Percentiles rank a stretch among this genome's conserved stretches.
Conservation (phyloP, 176 grass and related monocot genomes). For the Eleusine indica region DNA sequence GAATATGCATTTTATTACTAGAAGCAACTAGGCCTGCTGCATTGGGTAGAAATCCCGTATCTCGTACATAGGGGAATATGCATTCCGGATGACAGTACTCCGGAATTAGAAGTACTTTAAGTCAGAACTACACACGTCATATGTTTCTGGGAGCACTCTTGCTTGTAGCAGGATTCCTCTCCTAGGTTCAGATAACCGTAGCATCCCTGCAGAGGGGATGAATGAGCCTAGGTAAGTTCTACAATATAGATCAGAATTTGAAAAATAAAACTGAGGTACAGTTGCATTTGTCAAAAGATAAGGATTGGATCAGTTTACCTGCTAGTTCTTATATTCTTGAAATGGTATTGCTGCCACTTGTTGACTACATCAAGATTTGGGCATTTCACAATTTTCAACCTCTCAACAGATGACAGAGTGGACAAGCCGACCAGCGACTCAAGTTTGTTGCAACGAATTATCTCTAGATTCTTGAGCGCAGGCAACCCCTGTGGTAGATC, state of each 20-base stretch:
- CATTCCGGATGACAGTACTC: background rate
- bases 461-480: constrained; percentile 37
- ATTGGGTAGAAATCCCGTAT: background rate
- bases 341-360: background rate
- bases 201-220: background rate
- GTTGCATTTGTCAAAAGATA: background rate
- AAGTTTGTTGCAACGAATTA: constrained; percentile 39
- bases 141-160: background rate
- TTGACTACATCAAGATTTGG: constrained; percentile 27
- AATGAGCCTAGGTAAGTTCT: background rate
- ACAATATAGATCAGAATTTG: background rate
- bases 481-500: constrained; percentile 11
- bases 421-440: constrained; percentile 35
- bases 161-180: background rate
- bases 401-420: constrained; percentile 17
- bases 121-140: background rate
- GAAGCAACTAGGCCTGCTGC: background rate
- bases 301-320: background rate
- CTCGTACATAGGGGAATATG: too few species aligned
- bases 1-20: background rate
- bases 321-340: constrained; percentile 11
- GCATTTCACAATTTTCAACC: constrained; percentile 38
- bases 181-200: background rate
- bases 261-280: background rate
- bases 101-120: background rate